phyloP scores from a whole-genome alignment of 2,329 filamentous ascomycete species.

The Trichoderma semiorbis region DNA sequence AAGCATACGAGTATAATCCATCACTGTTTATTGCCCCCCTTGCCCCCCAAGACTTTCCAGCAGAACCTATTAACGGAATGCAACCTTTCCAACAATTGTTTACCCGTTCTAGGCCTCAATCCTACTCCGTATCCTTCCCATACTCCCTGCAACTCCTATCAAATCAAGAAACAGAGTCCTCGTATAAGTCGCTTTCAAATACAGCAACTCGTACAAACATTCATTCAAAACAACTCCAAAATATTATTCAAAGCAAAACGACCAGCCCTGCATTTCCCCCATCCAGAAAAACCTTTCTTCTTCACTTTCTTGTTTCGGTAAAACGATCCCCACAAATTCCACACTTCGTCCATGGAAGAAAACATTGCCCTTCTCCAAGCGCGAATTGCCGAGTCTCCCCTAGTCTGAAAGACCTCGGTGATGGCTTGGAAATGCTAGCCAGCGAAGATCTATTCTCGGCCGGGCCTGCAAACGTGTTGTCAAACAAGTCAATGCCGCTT shows the following conservation, averaged over 20 bases:
- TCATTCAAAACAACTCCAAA: background rate
- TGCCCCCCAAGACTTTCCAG: background rate
- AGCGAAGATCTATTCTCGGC: background rate
- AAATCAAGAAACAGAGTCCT: background rate
- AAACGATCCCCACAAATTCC: background rate
- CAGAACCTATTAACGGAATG: background rate
- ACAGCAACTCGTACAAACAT: background rate
- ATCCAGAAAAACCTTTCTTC: background rate
- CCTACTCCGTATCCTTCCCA: background rate
- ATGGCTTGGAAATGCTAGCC: background rate
- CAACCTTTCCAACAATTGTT: background rate
- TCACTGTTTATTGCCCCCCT: background rate
- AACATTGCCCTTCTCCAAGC: background rate
- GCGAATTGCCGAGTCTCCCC: conserved; percentile 8
- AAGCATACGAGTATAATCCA: background rate
- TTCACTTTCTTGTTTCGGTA: background rate
- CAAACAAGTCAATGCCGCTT: background rate
- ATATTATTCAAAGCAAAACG: background rate
- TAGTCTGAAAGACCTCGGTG: background rate
- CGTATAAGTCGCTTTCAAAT: background rate
- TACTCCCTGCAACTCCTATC: background rate
- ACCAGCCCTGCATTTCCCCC: background rate
- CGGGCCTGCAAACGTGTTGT: background rate
- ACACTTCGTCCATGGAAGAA: background rate
- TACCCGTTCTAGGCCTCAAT: background rate